phyloP scores from a whole-genome alignment of 2,329 filamentous ascomycete genomes.

The Alternaria arbusti region DNA sequence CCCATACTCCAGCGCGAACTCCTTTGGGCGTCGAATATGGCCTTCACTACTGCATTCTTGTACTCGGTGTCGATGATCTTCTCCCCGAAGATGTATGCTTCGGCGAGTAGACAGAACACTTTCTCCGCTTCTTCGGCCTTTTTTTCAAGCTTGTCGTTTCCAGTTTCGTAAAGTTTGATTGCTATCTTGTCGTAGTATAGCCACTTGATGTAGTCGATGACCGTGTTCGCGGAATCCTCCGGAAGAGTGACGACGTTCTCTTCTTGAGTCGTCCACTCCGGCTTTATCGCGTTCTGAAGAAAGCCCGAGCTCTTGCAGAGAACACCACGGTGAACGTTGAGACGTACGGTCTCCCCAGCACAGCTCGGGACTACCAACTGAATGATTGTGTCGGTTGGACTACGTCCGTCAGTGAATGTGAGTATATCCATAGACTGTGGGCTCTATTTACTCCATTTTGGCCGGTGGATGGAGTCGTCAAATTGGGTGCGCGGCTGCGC shows the following conservation, averaged over 20 bases:
- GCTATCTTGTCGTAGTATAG: not conserved
- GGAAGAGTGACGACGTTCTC: not conserved
- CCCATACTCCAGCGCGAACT: not conserved
- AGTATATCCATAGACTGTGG: too few relatives aligned
- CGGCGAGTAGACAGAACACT: not conserved
- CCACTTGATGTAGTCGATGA: not conserved
- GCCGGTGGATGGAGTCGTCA: too few relatives aligned
- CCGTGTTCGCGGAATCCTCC: not conserved
- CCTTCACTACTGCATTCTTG: not conserved
- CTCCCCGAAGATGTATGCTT: not conserved
- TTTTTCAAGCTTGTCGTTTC: too few relatives aligned
- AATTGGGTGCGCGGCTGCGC: too few relatives aligned
- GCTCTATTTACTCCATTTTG: too few relatives aligned
- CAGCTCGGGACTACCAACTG: not conserved
- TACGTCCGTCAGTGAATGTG: too few relatives aligned
- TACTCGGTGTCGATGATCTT: not conserved
- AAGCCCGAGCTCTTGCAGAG: not conserved
- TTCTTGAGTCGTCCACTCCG: not conserved
- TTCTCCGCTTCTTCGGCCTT: not conserved
- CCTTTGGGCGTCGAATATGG: rapidly evolving
- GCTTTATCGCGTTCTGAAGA: not conserved
- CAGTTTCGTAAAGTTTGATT: too few relatives aligned
- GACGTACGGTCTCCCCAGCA: rapidly evolving
- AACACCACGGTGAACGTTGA: not conserved
- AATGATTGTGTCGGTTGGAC: not conserved